phyloP scores from a whole-genome alignment of 306 rosid genomes.

The Cicer cuneatum region DNA sequence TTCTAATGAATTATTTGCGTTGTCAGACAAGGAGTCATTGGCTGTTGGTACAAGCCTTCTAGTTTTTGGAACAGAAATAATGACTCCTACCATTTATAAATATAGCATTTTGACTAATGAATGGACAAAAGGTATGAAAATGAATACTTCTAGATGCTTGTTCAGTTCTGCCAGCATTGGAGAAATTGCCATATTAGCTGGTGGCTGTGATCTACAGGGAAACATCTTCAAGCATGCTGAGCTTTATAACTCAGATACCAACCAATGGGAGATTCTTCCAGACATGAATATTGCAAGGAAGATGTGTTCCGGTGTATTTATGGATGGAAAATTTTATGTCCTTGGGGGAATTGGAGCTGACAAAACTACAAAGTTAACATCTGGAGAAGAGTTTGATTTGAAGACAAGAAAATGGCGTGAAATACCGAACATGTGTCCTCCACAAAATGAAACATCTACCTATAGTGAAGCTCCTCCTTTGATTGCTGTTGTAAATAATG shows the following conservation, averaged over 20 bases:
- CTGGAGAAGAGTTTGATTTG: constrained; percentile 73
- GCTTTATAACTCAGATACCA: constrained; percentile 69
- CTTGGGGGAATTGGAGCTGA: constrained; percentile 69
- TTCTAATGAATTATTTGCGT: constrained; percentile 59
- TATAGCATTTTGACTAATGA: constrained; percentile 67
- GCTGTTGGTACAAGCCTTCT: constrained; percentile 81
- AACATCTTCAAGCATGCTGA: constrained; percentile 63
- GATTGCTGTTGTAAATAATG: constrained; percentile 73
- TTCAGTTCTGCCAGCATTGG: constrained; percentile 79
- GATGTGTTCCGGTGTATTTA: constrained; percentile 58
- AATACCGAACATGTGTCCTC: constrained; percentile 69
- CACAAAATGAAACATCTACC: constrained; percentile 42
- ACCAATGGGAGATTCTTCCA: constrained; percentile 68
- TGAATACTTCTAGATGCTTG: constrained; percentile 73
- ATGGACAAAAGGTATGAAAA: constrained; percentile 60
- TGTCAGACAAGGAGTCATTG: constrained; percentile 73
- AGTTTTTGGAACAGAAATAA: constrained; percentile 71
- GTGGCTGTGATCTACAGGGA: constrained; percentile 67
- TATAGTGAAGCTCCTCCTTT: constrained; percentile 75
- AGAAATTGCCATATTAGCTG: constrained; percentile 73
- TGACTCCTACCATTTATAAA: constrained; percentile 54
- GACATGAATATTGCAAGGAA: constrained; percentile 70
- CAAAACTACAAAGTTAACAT: constrained; percentile 35
- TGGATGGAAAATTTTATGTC: constrained; percentile 50
- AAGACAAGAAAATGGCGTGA: constrained; percentile 62